These are phyloP conservation scores for Annulohypoxylon bovei DNA, from an alignment of 495 filamentous ascomycete species.

Conservation along the genomic window DNA sequence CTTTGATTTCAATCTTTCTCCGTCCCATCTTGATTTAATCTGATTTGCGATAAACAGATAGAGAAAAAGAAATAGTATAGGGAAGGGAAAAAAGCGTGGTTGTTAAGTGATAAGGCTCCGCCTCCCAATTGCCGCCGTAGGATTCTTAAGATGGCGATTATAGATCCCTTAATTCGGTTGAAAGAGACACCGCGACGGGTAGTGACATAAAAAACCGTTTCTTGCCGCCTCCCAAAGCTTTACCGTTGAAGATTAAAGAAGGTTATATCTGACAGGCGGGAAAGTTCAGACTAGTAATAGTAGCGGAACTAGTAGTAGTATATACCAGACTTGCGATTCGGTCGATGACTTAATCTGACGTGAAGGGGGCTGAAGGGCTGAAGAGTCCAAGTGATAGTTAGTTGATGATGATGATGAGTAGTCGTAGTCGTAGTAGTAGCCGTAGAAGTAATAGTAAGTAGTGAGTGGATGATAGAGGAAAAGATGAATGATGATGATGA, in stretches of 20 bases:
- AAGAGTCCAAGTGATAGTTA: conserved; percentile 4
- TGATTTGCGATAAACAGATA: conserved; percentile 11
- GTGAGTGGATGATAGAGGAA: conserved; percentile 7
- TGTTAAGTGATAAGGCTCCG: conserved; percentile 26
- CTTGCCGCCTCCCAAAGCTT: background rate
- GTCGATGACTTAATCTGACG: conserved; percentile 41
- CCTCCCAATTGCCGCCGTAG: conserved; percentile 33
- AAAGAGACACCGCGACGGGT: conserved; percentile 31
- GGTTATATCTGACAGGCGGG: conserved; percentile 27
- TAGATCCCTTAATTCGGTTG: conserved; percentile 31
- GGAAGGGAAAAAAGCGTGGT: conserved; percentile 4
- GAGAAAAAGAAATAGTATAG: conserved; percentile 12
- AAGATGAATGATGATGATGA: background rate
- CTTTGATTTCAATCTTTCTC: conserved; percentile 97
- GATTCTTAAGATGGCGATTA: conserved; percentile 31
- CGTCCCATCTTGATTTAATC: conserved; percentile 63
- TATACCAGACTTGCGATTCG: conserved; percentile 1
- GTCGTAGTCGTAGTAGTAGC: too few species aligned
- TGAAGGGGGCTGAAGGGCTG: conserved; percentile 33
- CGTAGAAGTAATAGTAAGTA: background rate
- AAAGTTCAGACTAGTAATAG: conserved; percentile 14
- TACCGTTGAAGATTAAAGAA: conserved; percentile 7
- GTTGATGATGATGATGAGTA: background rate
- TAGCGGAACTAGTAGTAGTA: conserved; percentile 3
- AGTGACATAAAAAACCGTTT: conserved; percentile 30